Evolutionary conservation across 768 basidiomycete species (phyloP).

Genomic region (Udeniomyces megalosporus): DNA sequence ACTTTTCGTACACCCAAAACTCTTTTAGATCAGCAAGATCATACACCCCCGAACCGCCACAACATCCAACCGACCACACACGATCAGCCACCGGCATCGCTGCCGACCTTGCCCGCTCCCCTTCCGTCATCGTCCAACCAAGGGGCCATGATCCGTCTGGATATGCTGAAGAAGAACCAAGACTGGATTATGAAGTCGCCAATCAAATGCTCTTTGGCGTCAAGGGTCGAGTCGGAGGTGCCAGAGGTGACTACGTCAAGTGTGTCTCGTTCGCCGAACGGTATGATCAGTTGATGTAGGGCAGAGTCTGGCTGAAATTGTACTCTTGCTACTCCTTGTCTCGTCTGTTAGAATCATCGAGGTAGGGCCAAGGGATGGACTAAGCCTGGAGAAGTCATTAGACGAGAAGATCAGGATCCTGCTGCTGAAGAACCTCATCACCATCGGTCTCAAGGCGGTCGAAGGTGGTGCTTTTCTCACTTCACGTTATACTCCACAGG

Average conservation of each 20-base stretch:
- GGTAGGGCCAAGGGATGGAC: conserved; percentile 76
- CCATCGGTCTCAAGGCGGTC: conserved; percentile 51
- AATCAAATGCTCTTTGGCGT: background rate
- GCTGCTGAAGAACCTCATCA: conserved; percentile 56
- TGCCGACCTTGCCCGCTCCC: no score
- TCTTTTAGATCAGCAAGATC: no score
- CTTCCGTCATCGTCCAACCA: no score
- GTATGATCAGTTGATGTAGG: background rate
- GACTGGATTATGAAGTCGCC: background rate
- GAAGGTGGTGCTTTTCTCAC: conserved; percentile 84
- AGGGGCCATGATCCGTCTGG: no score
- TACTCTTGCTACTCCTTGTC: background rate
- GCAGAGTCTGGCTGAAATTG: no score
- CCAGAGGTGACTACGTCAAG: background rate
- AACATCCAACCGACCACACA: no score
- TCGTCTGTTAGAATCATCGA: conserved; percentile 50
- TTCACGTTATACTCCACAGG: conserved; percentile 88
- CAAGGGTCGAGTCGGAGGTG: background rate
- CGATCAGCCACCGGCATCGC: no score
- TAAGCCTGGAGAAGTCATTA: conserved; percentile 69
- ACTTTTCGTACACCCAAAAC: no score
- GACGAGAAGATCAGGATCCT: conserved; percentile 62
- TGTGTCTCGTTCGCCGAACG: background rate
- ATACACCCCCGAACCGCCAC: no score
- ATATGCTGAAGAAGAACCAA: no score